phyloP scores from a whole-genome alignment of 805 yeast genomes.

The Nakazawaea wickerhamii region DNA sequence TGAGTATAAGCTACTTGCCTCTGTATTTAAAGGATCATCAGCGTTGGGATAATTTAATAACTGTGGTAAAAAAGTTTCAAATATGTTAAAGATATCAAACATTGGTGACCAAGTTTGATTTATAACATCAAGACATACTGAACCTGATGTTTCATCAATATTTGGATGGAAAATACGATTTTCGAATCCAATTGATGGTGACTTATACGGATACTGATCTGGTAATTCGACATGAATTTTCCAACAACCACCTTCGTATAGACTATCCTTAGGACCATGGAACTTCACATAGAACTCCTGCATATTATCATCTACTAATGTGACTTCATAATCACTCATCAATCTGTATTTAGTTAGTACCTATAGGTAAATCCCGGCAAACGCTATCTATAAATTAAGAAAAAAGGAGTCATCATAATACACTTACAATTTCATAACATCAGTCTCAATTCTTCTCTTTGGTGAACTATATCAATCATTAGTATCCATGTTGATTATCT shows the following conservation, averaged over 20 bases:
- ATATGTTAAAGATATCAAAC: slow-evolving; percentile 86
- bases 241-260: slow-evolving; percentile 90
- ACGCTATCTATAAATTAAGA: not conserved
- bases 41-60: slow-evolving; percentile 89
- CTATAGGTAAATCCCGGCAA: not conserved
- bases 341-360: slow-evolving; percentile 32
- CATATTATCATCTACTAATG: slow-evolving; percentile 72
- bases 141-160: slow-evolving; percentile 84
- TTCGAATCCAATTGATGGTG: slow-evolving; percentile 92
- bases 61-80: slow-evolving; percentile 92
- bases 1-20: slow-evolving; percentile 76
- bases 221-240: slow-evolving; percentile 89
- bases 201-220: slow-evolving; percentile 90
- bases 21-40: slow-evolving; percentile 87
- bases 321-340: slow-evolving; percentile 91
- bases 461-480: slow-evolving; percentile 40
- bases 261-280: slow-evolving; percentile 81
- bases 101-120: slow-evolving; percentile 98
- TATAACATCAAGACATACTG: slow-evolving; percentile 92
- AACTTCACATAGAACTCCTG: slow-evolving; percentile 85
- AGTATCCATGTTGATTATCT: not conserved
- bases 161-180: slow-evolving; percentile 94
- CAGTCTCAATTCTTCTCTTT: slow-evolving; percentile 82
- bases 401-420: no score
- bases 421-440: slow-evolving; percentile 88